Evolutionary conservation across 2,329 filamentous ascomycete genomes (phyloP), one percentile per base, ranked within the genome.

Genomic region (Helicocarpus griseus): DNA sequence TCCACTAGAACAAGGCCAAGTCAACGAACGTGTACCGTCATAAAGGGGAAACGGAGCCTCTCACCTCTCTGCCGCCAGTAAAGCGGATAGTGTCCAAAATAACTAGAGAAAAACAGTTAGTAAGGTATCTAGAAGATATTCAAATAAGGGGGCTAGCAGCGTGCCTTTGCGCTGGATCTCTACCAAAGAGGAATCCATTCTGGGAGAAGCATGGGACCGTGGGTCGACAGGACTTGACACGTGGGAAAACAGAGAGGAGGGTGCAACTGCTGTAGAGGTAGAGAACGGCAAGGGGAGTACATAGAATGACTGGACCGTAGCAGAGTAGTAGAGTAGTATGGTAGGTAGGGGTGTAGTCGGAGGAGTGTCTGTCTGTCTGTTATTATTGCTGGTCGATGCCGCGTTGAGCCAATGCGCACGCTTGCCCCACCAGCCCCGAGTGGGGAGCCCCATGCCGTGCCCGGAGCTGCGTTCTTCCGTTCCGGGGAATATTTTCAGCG

Each of bases 181-280:
- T 65, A 95, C 85, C 63, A 90, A 81, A 58, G 89, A 95, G 70
- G 86, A 76, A 63, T 82, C 85, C 89, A 95, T 95, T 63, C 69
- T 83, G 76, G 61, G 59, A 60, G 61, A 59, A 56, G 55, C 55
- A 57, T 58, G 33, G 59, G 56, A 56, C 36, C 52, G 47, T 53
- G 57, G 48, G 50, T 51, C 17, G 24, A 6, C 24, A n/a, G 29
- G 5, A 5, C 13, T 11, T 35, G 31, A 28, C 31, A 9, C 21
- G 6, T 35, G 44, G 29, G 14, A 31, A 26, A 6, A 2, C 3
- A 24, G 13, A 22, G 7, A 33, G 2, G 7, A 2, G 29, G 22
- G 6, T 29, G 9, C 7, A 13, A 47, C 45, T 19, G 31, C n/a
- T n/a, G n/a, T n/a, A 35, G 9, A 35, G 31, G 31, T 14, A 35